Evolutionary conservation across 306 rosid genomes (phyloP).

Genomic region (Nissolia schottii): DNA sequence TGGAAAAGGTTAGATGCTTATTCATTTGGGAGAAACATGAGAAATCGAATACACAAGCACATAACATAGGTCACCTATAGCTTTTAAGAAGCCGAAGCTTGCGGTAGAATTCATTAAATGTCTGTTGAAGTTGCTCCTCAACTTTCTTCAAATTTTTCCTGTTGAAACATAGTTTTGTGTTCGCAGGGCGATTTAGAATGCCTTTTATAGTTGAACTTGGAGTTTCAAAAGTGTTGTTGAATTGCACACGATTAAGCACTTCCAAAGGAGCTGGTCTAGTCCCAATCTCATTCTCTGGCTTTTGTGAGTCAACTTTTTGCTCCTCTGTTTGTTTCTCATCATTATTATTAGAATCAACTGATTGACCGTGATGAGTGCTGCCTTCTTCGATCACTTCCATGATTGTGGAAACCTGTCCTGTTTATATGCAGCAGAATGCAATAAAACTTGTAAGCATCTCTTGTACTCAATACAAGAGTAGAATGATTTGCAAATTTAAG

Average conservation of each 20-base stretch:
- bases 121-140: conserved; percentile 42
- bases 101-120: conserved; percentile 54
- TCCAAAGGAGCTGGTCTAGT: conserved; percentile 50
- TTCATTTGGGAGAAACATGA: not conserved
- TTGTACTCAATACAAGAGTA: not conserved
- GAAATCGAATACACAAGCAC: not conserved
- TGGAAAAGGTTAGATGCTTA: not conserved
- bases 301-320: conserved; percentile 11
- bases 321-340: not conserved
- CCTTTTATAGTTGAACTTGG: conserved; percentile 60
- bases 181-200: conserved; percentile 35
- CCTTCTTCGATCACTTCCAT: conserved; percentile 49
- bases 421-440: not conserved
- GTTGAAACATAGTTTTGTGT: conserved; percentile 45
- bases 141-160: conserved; percentile 47
- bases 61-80: conserved; percentile 35
- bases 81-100: conserved; percentile 68
- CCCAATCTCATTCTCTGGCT: not conserved
- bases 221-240: conserved; percentile 51
- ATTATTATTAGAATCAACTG: conserved; percentile 6
- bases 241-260: conserved; percentile 40
- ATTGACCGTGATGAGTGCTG: conserved; percentile 22
- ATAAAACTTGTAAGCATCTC: not conserved
- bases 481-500: no score
- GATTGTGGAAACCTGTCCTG: conserved; percentile 37